A percentile compares a stretch with the other conserved stretches of the same genome.
Conservation (phyloP, 768 basidiomycete species). For the Gymnopilus junonius region DNA sequence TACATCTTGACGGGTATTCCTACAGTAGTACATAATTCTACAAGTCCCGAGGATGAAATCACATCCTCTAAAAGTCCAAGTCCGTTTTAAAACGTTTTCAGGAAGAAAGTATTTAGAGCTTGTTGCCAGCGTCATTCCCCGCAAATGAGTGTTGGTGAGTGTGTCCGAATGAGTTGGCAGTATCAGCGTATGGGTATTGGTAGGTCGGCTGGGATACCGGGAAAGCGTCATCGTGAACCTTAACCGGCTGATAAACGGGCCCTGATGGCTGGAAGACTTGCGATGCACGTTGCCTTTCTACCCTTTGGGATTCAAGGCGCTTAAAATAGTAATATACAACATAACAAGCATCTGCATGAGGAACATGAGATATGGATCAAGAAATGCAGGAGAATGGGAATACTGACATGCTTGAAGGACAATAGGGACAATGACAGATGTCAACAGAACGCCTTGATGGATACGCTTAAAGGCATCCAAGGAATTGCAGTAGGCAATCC, state of each 20-base stretch:
- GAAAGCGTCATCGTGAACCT: conserved; percentile 30
- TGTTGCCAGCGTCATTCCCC: conserved; percentile 9
- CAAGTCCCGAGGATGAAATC: background rate
- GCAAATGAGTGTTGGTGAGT: conserved; percentile 9
- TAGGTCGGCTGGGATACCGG: conserved; percentile 30
- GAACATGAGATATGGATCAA: conserved; percentile 5
- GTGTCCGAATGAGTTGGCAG: conserved; percentile 32
- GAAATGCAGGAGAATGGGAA: background rate
- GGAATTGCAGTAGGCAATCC: conserved; percentile 34
- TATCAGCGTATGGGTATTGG: conserved; percentile 38
- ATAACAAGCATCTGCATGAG: conserved; percentile 40
- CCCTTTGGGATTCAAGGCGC: conserved; percentile 33
- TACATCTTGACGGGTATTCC: background rate
- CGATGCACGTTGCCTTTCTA: conserved; percentile 26
- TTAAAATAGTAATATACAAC: conserved; percentile 39
- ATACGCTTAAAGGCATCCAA: conserved; percentile 28
- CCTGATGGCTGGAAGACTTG: conserved; percentile 19
- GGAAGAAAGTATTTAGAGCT: conserved; percentile 6
- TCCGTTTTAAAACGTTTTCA: background rate
- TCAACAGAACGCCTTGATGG: conserved; percentile 34
- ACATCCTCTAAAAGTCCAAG: background rate
- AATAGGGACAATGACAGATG: conserved; percentile 38
- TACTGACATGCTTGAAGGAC: conserved; percentile 43
- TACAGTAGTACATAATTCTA: background rate
- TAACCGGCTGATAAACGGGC: conserved; percentile 31